Percentiles rank a stretch among this genome's conserved stretches.
Conservation (phyloP, 768 basidiomycete genomes). For the Lanmaoa pseudosensibilis region DNA sequence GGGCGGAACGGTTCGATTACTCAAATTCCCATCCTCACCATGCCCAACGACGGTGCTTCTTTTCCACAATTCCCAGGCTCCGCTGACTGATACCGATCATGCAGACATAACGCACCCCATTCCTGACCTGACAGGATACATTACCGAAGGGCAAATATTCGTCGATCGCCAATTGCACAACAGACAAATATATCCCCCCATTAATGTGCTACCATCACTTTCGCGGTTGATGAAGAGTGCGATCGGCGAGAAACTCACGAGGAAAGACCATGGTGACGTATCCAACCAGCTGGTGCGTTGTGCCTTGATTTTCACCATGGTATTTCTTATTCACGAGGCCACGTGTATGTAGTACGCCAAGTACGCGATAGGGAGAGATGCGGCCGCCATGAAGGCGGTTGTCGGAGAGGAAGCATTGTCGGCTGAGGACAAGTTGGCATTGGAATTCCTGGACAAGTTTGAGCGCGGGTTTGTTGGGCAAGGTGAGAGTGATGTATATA, state of each 20-base stretch:
- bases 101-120: slow-evolving; percentile 99
- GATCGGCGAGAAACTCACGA: slow-evolving; percentile 94
- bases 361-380: slow-evolving; percentile 97
- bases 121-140: slow-evolving; percentile 98
- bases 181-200: slow-evolving; percentile 96
- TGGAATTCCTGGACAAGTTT: slow-evolving; percentile 98
- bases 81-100: slow-evolving; percentile 27
- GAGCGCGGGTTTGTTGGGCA: slow-evolving; percentile 97
- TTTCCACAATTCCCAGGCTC: slow-evolving; percentile 17
- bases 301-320: slow-evolving; percentile 24
- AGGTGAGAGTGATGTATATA: slow-evolving; percentile 47
- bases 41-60: slow-evolving; percentile 95
- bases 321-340: slow-evolving; percentile 15
- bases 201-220: slow-evolving; percentile 97
- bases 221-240: slow-evolving; percentile 99
- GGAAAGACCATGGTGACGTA: slow-evolving; percentile 98
- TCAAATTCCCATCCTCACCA: slow-evolving; percentile 98
- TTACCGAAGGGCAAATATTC: slow-evolving; percentile 98
- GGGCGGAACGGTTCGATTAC: slow-evolving; percentile 99
- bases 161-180: slow-evolving; percentile 98
- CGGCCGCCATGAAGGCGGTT: slow-evolving; percentile 98
- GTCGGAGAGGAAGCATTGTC: slow-evolving; percentile 98
- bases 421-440: slow-evolving; percentile 90
- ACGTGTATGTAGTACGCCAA: slow-evolving; percentile 81
- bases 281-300: slow-evolving; percentile 91